Evolutionary conservation across 2,329 filamentous ascomycete genomes (phyloP).

Genomic region (Fusarium continuum): DNA sequence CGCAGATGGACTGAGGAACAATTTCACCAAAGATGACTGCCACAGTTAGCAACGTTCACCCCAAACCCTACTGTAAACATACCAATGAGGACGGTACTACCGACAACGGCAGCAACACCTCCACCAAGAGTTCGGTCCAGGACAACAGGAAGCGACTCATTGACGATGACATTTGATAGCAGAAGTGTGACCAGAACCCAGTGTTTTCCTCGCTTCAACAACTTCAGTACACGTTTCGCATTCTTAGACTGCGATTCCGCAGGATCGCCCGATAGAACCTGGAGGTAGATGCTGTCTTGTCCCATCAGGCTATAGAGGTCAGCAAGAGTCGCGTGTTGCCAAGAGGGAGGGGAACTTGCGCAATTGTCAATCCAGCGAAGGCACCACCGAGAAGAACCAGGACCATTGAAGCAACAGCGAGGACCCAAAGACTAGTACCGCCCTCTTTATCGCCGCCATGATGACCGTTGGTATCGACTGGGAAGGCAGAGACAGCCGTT

Average conservation of each 20-base stretch:
- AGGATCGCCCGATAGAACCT: slow-evolving; percentile 88
- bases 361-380: slow-evolving; percentile 93
- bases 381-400: slow-evolving; percentile 89
- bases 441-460: slow-evolving; percentile 59
- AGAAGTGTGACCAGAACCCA: slow-evolving; percentile 97
- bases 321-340: slow-evolving; percentile 29
- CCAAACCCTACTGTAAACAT: slow-evolving; percentile 46
- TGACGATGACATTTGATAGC: slow-evolving; percentile 96
- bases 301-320: slow-evolving; percentile 62
- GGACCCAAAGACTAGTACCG: slow-evolving; percentile 79
- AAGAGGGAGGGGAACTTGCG: slow-evolving; percentile 59
- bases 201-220: slow-evolving; percentile 91
- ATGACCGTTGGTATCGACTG: slow-evolving; percentile 52
- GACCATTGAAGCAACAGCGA: slow-evolving; percentile 78
- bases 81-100: slow-evolving; percentile 95
- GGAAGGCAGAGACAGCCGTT: slow-evolving; percentile 59
- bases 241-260: slow-evolving; percentile 88
- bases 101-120: slow-evolving; percentile 91
- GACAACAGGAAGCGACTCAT: slow-evolving; percentile 95
- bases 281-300: slow-evolving; percentile 94
- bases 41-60: slow-evolving; percentile 30
- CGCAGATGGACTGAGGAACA: slow-evolving; percentile 94
- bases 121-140: slow-evolving; percentile 93
- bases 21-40: slow-evolving; percentile 98
- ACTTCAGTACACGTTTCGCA: slow-evolving; percentile 79